Base-by-base conservation (phyloP, 192 early-diverging fungal species). In the Linnemannia elongata region DNA sequence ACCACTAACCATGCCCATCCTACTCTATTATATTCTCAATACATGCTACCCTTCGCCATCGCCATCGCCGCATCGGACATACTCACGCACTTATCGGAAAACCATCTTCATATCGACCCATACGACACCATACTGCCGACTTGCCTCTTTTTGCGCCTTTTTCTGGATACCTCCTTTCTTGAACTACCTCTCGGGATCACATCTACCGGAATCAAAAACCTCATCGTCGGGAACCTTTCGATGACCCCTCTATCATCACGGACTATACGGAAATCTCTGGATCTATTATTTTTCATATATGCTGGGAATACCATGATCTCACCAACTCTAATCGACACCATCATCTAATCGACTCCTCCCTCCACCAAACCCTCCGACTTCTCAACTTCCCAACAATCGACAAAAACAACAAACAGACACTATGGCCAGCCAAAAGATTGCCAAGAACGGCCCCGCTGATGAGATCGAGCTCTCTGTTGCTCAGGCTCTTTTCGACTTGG, bases 401-500 rank as follows among this genome's bases (percentile, higher is more conserved):
- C 33, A 49, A 35, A 41, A 69, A 75, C 24, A 54, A 97, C 38
- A 66, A 30, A 80, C 42, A 83, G 97, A 80, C 79, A 87, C 69
- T 69, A 87, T 87, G 85, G 85, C 85, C 79, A 87, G 85, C 85
- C 85, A 87, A 79, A 87, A 87, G 85, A 87, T 87, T 78, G 85
- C 85, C 85, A 87, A 87, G 85, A 87, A 87, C 85, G 85, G 85
- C 85, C 79, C 89, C 77, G 85, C 89, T 74, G 90, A 93, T 88
- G 97, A 97, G 91, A 94, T 97, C 85, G 97, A 98, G 92, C 93
- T 97, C 82, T 92, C 95, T 90, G 95, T 99, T 90, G 98, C 97
- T 90, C 96, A 98, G 90, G 95, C 97, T 89, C 94, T 99, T 88
- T 91, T 94, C 91, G 98, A 99, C 90, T 93, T 99, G 77, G 97